Percentiles rank a stretch among this genome's conserved stretches.
phyloP scores from a whole-genome alignment of 169 alveolate species.

The Plasmodium knowlesi region DNA sequence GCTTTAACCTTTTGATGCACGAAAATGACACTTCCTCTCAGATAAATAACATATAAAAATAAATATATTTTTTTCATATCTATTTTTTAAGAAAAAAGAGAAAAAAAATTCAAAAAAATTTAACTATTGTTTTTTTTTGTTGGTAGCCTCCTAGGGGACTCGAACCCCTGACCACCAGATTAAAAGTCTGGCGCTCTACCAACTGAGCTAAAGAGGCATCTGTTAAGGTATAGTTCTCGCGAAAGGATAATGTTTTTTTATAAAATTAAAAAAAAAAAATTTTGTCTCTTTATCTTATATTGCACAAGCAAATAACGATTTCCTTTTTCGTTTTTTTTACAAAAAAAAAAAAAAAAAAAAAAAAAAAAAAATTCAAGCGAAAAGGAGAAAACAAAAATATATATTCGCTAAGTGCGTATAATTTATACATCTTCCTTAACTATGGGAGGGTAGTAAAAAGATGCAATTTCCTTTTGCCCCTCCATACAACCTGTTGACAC shows the following conservation, averaged over 20 bases:
- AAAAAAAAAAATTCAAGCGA: neutral
- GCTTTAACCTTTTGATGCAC: neutral
- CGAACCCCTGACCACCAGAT: constrained; percentile 99
- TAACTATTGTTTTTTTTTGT: neutral
- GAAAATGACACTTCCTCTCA: neutral
- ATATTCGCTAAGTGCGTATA: neutral
- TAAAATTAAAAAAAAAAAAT: no score
- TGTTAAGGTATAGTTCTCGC: neutral
- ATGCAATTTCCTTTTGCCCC: neutral
- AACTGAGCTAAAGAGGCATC: constrained; percentile 99
- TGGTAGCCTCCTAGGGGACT: constrained; percentile 97
- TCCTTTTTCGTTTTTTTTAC: constrained; percentile 6
- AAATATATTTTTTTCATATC: neutral
- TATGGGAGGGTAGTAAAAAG: neutral
- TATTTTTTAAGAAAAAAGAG: neutral
- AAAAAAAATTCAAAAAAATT: neutral
- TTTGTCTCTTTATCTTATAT: no score
- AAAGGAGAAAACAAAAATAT: neutral
- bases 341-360: no score
- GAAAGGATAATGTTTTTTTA: neutral
- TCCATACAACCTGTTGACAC: neutral
- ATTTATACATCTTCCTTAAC: neutral
- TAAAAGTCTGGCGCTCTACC: constrained; percentile 99
- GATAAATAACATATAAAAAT: no score
- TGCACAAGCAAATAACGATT: neutral